Evolutionary conservation across 1,284 basidiomycete genomes (phyloP), one percentile per base, ranked within the genome.

Genomic region (Agaricales sp.): DNA sequence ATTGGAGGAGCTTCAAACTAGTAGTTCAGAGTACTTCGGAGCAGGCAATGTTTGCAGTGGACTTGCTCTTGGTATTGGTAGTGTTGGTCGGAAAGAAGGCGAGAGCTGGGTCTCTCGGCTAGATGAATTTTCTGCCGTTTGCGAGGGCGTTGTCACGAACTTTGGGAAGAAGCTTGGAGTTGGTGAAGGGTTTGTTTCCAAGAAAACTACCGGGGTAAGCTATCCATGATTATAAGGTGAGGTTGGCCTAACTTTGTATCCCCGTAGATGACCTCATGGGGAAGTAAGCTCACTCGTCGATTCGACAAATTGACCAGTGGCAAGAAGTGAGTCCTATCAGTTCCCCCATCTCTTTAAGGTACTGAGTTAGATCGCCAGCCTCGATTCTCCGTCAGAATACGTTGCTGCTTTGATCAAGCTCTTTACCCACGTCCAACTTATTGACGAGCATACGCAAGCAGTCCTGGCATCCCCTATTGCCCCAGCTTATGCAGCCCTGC

Each of bases 291-390:
- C 43, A 82, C 82, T 50, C 77, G 89, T 55, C 81, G 82, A 55
- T 77, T 96, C 56, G 92, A 96, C 67, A 90, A 92, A 63, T 82
- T 97, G 59, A 91, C 91, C 37, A 92, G 85, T 55, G 87, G 84
- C 51, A 92, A 92, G 67, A 90, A 87, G 92, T 94, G 62, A 60
- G 82, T 70, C 50, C 43, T 55, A 52, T 51, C n/a, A n/a, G n/a
- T n/a, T n/a, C n/a, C n/a, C n/a, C n/a, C 44, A 21, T 53, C 46
- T 52, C 41, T 35, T 49, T 41, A 56, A n/a, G n/a, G n/a, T n/a
- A n/a, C n/a, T 38, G 22, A n/a, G n/a, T 54, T 46, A 53, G 24
- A 52, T 55, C 50, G 24, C 18, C 59, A 94, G 90, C 59, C 73
- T 92, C 49, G 92, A 97, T 63, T 92, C 90, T 18, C 88, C 91